Evolutionary conservation across 768 basidiomycete species (phyloP).

Genomic region (Mrakia gelida): DNA sequence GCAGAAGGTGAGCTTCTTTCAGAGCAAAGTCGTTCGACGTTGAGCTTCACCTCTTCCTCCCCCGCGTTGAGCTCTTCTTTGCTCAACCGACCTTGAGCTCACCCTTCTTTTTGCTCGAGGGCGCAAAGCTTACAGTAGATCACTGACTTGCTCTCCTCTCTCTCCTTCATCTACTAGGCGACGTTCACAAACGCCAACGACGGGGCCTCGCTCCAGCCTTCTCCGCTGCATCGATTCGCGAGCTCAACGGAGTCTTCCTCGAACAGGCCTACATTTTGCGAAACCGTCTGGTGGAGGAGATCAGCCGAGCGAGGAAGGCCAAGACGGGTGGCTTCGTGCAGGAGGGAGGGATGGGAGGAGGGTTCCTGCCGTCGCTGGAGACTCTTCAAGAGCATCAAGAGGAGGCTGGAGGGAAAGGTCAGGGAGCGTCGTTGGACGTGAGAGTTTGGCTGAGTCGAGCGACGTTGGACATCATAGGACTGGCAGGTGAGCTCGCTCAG

Average conservation of each 20-base stretch:
- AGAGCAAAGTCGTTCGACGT: too few relatives aligned
- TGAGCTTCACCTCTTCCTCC: too few relatives aligned
- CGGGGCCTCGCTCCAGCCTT: not conserved
- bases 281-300: not conserved
- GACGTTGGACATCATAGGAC: conserved; percentile 8
- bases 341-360: too few relatives aligned
- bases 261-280: not conserved
- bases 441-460: not conserved
- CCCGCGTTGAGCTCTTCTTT: too few relatives aligned
- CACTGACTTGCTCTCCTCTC: not conserved
- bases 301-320: not conserved
- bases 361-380: too few relatives aligned
- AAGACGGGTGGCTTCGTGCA: not conserved
- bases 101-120: too few relatives aligned
- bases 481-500: not conserved
- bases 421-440: not conserved
- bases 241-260: not conserved
- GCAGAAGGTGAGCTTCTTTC: not conserved
- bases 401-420: not conserved
- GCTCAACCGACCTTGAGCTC: too few relatives aligned
- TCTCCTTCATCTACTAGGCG: not conserved
- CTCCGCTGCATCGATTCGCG: not conserved
- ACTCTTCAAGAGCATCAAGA: too few relatives aligned
- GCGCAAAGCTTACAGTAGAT: not conserved
- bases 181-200: not conserved